Evolutionary conservation across 768 basidiomycete species (phyloP), one percentile per base, ranked within the genome.

Genomic region (Suillus subluteus): DNA sequence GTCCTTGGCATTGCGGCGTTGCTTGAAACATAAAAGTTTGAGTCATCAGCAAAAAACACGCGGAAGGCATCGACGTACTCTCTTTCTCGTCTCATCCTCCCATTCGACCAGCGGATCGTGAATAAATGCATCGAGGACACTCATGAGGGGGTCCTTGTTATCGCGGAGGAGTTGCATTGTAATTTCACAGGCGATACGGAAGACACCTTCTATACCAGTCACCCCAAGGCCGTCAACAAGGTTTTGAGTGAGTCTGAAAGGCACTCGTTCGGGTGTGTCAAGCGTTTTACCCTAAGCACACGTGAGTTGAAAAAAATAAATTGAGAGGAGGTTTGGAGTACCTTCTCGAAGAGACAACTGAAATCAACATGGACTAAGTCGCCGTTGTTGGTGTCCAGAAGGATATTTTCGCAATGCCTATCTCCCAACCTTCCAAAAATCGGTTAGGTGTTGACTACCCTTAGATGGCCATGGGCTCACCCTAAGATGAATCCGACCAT

Each of bases 401-500:
- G 83, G 59, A 99, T 98, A 74, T 99, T 99, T 79, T 99, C 97
- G 71, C 91, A 89, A 74, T 99, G 98, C 48, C 98, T 86, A 77
- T 99, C 98, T 15, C 98, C 98, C n/a, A 99, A 83, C n/a, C 96
- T 97, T 18, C 62, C 2, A 21, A 30, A 26, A 37, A 30, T 56
- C 8, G 58, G 18, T 50, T 30, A 44, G 56, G 11, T 41, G 64
- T 35, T 44, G 41, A 40, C 12, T 6, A 26, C 41, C 11, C 35
- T 23, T 32, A 38, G 6, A 21, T 13, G 7, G 16, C 32, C 9
- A 50, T 30, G 63, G 40, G n/a, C 67, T 56, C 69, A 97, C 95
- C 97, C 97, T 15, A 99, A 82, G 52, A 99, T 95, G 72, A 93
- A 97, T 13, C 98, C 98, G 26, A 99, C 93, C 93, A 99, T 99